A percentile compares a stretch with the other conserved stretches of the same genome.
phyloP scores from a whole-genome alignment of 108 stramenopile genomes.

The Fragilariopsis cylindrus region DNA sequence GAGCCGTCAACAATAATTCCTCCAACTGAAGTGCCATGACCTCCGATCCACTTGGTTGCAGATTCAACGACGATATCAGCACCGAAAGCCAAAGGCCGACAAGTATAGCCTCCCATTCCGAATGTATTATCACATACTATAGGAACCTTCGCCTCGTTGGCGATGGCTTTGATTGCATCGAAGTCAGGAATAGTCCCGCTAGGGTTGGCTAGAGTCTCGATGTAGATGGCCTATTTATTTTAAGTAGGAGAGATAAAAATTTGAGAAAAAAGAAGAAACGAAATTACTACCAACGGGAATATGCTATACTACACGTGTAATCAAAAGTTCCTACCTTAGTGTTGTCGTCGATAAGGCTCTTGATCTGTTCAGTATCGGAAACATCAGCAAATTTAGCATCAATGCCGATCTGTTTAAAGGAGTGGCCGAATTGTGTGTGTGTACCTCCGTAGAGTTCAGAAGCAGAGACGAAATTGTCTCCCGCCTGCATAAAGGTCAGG shows the following conservation, averaged over 20 bases:
- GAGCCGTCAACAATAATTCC: conserved; percentile 71
- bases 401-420: conserved; percentile 77
- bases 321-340: conserved; percentile 35
- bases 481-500: conserved; percentile 65
- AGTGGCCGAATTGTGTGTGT: conserved; percentile 40
- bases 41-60: conserved; percentile 91
- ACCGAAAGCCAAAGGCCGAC: conserved; percentile 84
- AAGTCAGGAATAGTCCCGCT: conserved; percentile 60
- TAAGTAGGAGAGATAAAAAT: no score
- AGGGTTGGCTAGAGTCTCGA: conserved; percentile 75
- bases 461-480: conserved; percentile 86
- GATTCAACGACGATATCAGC: conserved; percentile 80
- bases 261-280: no score
- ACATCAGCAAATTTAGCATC: conserved; percentile 73
- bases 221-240: conserved; percentile 56
- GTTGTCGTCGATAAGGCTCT: conserved; percentile 69
- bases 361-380: conserved; percentile 54
- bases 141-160: conserved; percentile 69
- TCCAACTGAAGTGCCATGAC: conserved; percentile 54
- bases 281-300: no score
- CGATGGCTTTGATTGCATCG: conserved; percentile 55
- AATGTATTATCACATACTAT: conserved; percentile 91
- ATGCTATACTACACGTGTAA: no score
- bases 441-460: conserved; percentile 73
- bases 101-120: conserved; percentile 67